Evolutionary conservation across 495 filamentous ascomycete genomes (phyloP), one percentile per base, ranked within the genome.

Genomic region (Tuber melanosporum): DNA sequence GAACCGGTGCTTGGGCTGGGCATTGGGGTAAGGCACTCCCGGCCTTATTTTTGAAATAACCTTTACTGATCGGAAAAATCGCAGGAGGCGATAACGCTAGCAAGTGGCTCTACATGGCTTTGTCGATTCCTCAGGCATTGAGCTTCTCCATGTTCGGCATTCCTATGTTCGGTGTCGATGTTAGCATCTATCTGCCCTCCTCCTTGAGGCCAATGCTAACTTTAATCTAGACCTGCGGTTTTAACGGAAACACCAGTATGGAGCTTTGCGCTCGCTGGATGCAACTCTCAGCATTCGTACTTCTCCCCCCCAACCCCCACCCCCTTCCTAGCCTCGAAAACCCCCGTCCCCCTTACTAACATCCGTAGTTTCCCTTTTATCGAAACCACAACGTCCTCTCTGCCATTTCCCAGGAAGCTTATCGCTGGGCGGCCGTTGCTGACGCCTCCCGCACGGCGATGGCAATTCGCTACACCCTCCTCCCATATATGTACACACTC

Each of bases 191-290:
- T n/a, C n/a, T 19, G 32, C 26, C 14, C 57, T 17, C 57, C 26
- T 17, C 57, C 26, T 19, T 6, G 57, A 17, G 32, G 17, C 32
- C 26, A 36, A 66, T 66, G 0, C 57, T 66, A 66, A 66, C 57
- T 36, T 36, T 14, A 36, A 66, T 66, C 57, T 66, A 66, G 57
- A 91, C 92, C 14, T 95, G 93, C 81, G 93, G 93, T 17, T 97
- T 95, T 85, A 87, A 85, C 42, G 89, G 89, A 44, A 93, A 95
- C 79, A 85, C 87, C 0, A 90, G 91, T 77, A 87, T 89, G 77
- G 92, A 95, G 83, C 88, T 97, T 17, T 97, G 93, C 82, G 89
- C 89, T 74, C 88, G 93, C 12, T 97, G 93, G 93, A 95, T 94
- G 92, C 91, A 93, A 83, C 87, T 96, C 1, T 88, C 87, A 1